Base-by-base conservation (phyloP, 768 basidiomycete species). In the Mycena indigotica region DNA sequence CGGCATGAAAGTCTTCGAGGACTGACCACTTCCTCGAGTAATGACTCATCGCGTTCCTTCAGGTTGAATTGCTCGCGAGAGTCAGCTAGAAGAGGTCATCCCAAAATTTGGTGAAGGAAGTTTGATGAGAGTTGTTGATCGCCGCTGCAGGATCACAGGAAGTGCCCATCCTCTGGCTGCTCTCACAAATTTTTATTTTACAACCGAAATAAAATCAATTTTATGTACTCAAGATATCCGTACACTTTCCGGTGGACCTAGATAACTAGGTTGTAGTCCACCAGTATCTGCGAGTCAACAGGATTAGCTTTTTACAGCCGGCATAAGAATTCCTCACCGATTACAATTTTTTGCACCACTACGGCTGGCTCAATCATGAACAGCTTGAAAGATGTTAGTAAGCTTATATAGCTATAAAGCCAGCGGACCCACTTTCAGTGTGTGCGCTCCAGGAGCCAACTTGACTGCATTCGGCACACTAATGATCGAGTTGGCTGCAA, bases 161-260 rank as follows among this genome's bases (percentile, higher is more conserved):
- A n/a, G n/a, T n/a, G n/a, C n/a, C n/a, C n/a, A n/a, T n/a, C n/a
- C n/a, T n/a, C n/a, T n/a, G n/a, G n/a, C n/a, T n/a, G n/a, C n/a
- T n/a, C n/a, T n/a, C n/a, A n/a, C n/a, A n/a, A n/a, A n/a, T n/a
- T 35, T 35, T 8, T 35, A 35, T 17, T 35, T 8, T 35, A 35
- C 32, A 35, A 35, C 10, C 32, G n/a, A n/a, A n/a, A n/a, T n/a
- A n/a, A n/a, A 35, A 35, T 35, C 32, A 35, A 35, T 8, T 35
- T 8, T 35, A 35, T 16, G 5, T 13, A 15, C 48, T 61, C 41
- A 65, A 52, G 52, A 58, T 29, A 72, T 66, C 32, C 65, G 52
- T 30, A 75, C 57, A 66, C 83, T 84, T 68, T 87, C 86, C 2
- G 85, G 84, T 29, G 85, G 85, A 5, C 86, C 86, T 29, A 88